Percentiles rank a stretch among this genome's conserved stretches.
phyloP scores from a whole-genome alignment of 495 filamentous ascomycete genomes.

The Aspergillus baeticus region DNA sequence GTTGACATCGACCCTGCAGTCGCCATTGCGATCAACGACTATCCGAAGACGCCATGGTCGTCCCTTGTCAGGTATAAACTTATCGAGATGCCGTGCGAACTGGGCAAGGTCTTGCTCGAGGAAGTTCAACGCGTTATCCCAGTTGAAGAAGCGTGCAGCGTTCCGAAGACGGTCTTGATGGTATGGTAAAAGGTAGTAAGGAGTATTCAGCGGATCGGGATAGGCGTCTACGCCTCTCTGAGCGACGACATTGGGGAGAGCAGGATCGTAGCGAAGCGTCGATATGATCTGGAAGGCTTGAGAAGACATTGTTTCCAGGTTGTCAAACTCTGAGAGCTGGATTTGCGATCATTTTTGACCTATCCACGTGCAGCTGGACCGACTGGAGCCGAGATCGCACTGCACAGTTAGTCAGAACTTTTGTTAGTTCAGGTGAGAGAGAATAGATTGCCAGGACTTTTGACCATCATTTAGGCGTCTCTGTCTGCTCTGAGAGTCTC shows the following conservation, averaged over 20 bases:
- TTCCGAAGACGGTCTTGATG: slow-evolving; percentile 80
- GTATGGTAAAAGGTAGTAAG: slow-evolving; percentile 80
- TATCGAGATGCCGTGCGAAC: slow-evolving; percentile 32
- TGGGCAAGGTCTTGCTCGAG: slow-evolving; percentile 28
- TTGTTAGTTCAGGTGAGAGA: background rate
- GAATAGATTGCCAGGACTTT: background rate
- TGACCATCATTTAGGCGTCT: background rate
- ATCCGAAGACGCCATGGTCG: slow-evolving; percentile 54
- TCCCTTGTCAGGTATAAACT: slow-evolving; percentile 32
- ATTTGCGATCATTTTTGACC: slow-evolving; percentile 7
- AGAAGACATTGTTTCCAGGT: slow-evolving; percentile 7
- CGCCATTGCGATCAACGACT: slow-evolving; percentile 49
- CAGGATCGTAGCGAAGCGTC: slow-evolving; percentile 72
- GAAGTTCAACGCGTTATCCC: slow-evolving; percentile 38
- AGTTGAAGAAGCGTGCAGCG: slow-evolving; percentile 69
- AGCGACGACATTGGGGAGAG: slow-evolving; percentile 45
- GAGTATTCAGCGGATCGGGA: slow-evolving; percentile 45
- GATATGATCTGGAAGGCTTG: slow-evolving; percentile 62
- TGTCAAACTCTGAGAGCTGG: slow-evolving; percentile 3
- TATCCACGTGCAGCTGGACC: slow-evolving; percentile 8
- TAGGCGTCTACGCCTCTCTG: slow-evolving; percentile 41
- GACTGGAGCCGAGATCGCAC: background rate
- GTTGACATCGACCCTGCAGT: slow-evolving; percentile 46
- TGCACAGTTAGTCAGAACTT: background rate
- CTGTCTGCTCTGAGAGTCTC: background rate